These are phyloP conservation scores for Metschnikowia gelsemii DNA, from an alignment of 805 yeast genomes.

Conservation along the genomic window DNA sequence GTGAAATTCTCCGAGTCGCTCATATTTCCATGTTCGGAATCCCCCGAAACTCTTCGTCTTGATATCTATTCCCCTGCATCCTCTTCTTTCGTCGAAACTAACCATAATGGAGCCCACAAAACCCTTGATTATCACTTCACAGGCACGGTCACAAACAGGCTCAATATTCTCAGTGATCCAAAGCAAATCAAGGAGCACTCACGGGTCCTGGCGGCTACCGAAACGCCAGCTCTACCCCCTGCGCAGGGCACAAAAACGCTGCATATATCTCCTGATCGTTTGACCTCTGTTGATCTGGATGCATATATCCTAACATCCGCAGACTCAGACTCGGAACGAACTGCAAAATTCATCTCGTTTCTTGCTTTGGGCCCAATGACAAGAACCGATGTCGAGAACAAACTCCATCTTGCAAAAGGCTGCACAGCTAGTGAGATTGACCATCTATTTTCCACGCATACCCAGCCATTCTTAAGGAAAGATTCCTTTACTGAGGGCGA, in stretches of 20 bases:
- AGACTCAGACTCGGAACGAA: slow-evolving; percentile 12
- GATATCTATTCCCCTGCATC: slow-evolving; percentile 30
- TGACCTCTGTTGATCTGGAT: slow-evolving; percentile 11
- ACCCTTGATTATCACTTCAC: slow-evolving; percentile 21
- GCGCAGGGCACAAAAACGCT: background rate
- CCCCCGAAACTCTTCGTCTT: slow-evolving; percentile 37
- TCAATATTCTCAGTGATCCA: slow-evolving; percentile 34
- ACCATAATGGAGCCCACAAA: too few species aligned
- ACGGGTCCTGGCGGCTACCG: slow-evolving; percentile 3
- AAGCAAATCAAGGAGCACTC: slow-evolving; percentile 27
- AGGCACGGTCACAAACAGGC: slow-evolving; percentile 33
- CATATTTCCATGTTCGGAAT: slow-evolving; percentile 33
- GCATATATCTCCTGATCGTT: background rate
- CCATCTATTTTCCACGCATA: slow-evolving; percentile 29
- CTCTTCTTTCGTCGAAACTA: too few species aligned
- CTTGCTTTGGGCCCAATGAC: slow-evolving; percentile 23
- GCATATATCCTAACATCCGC: slow-evolving; percentile 12
- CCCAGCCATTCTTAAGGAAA: slow-evolving; percentile 28
- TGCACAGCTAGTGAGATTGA: slow-evolving; percentile 17
- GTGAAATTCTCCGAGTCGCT: slow-evolving; percentile 28
- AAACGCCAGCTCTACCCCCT: slow-evolving; percentile 1
- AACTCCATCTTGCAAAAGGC: slow-evolving; percentile 7
- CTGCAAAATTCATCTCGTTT: slow-evolving; percentile 16
- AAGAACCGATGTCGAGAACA: slow-evolving; percentile 7
- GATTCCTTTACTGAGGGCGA: slow-evolving; percentile 33